Conservation (phyloP, 352 stramenopile species). For the Phytophthora aleatoria region DNA sequence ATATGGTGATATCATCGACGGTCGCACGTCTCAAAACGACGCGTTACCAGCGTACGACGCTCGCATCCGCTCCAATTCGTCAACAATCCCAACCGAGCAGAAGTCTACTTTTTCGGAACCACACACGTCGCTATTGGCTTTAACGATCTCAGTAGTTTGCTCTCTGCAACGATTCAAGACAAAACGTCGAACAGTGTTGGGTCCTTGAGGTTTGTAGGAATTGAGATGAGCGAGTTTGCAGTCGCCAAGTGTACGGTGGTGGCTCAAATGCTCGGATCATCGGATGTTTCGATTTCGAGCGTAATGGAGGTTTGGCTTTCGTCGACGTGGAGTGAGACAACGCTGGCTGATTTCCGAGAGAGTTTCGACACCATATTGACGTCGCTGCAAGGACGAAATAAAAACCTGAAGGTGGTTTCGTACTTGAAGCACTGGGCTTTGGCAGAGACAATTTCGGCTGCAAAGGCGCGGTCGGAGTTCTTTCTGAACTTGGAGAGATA, state of each 20-base stretch:
- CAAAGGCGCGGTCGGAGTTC: constrained; percentile 20
- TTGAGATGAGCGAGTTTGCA: constrained; percentile 9
- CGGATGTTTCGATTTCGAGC: not conserved
- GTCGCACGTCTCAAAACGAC: not conserved
- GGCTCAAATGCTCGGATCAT: not conserved
- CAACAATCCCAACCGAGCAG: constrained; percentile 2
- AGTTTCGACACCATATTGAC: constrained; percentile 11
- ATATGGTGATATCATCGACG: constrained; percentile 2
- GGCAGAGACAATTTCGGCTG: constrained; percentile 16
- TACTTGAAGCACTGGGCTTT: constrained; percentile 31
- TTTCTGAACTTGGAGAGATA: constrained; percentile 25
- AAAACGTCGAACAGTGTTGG: not conserved
- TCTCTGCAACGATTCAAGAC: constrained; percentile 10
- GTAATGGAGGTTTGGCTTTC: constrained; percentile 1
- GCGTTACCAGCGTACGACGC: not conserved
- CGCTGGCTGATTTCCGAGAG: not conserved
- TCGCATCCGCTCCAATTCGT: constrained; percentile 6
- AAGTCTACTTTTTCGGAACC: constrained; percentile 20
- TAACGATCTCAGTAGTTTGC: constrained; percentile 35
- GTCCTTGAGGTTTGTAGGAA: not conserved
- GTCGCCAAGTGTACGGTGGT: not conserved
- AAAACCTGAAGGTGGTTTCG: constrained; percentile 25
- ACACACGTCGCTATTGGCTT: constrained; percentile 39
- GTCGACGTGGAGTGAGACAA: not conserved
- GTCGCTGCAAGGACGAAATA: constrained; percentile 6